Conservation (phyloP, 768 basidiomycete genomes). For the Leccinum aurantiacum region DNA sequence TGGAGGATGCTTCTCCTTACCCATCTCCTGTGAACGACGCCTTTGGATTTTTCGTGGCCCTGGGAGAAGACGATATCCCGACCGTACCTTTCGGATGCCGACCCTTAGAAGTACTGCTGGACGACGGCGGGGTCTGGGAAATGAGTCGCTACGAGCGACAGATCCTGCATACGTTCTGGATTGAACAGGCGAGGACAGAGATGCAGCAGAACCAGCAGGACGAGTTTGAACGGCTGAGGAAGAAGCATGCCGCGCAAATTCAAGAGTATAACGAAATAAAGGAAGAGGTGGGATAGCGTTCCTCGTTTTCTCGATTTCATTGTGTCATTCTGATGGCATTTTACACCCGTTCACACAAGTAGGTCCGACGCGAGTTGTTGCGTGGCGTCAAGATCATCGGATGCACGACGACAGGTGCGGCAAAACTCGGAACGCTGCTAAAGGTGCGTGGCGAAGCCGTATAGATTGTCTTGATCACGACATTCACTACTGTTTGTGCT, state of each 20-base stretch:
- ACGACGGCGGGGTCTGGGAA: constrained; percentile 46
- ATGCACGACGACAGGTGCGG: constrained; percentile 81
- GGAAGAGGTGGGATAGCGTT: constrained; percentile 47
- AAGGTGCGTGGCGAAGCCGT: constrained; percentile 38
- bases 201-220: constrained; percentile 31
- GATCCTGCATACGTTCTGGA: constrained; percentile 48
- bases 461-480: neutral
- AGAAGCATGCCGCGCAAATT: constrained; percentile 41
- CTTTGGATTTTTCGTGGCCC: constrained; percentile 37
- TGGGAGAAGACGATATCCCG: constrained; percentile 40
- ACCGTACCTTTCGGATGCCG: constrained; percentile 38
- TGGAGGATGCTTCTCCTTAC: too few species aligned
- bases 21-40: constrained; percentile 28
- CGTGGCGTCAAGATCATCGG: constrained; percentile 60
- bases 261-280: constrained; percentile 39
- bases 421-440: constrained; percentile 59
- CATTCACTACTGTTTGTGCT: neutral
- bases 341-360: neutral
- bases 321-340: neutral
- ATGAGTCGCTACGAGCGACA: constrained; percentile 53
- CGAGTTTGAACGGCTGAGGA: constrained; percentile 45
- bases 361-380: constrained; percentile 60
- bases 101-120: constrained; percentile 38
- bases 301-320: neutral
- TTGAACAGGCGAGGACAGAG: constrained; percentile 37